Evolutionary conservation across 139 green algal species (phyloP), one percentile per base, ranked within the genome.

Genomic region (Chlorella sp.): DNA sequence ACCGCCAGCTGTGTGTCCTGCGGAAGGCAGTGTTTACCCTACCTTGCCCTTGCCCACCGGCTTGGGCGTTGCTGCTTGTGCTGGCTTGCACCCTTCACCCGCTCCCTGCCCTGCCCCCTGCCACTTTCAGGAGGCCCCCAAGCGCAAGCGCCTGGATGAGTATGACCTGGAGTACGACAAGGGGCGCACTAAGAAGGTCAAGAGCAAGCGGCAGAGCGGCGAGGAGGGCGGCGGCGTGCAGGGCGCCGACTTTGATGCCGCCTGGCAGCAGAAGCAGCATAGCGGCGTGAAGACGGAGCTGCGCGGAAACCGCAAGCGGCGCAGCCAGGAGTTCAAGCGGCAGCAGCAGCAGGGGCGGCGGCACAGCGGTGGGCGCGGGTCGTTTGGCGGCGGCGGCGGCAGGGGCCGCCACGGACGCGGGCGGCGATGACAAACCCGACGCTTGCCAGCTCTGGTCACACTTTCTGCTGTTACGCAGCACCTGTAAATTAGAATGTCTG

Each of bases 91-190:
- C 36, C 16, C 5, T 26, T 25, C 23, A 20, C 23, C 25, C 60
- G 0, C 39, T 25, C 16, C 12, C 23, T 9, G 12, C 44, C 44
- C 44, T 51, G 44, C 7, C 9, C 44, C 9, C 4, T 13, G 26
- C 44, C 26, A 16, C 23, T 23, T 32, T 47, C 57, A 71, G 65
- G 62, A 68, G 23, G 55, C 47, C 34, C 68, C 68, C 41, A 85
- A 85, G 82, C 69, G 63, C 28, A 47, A 36, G 81, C 64, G 39
- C 64, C 51, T 30, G 15, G 89, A 92, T 60, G 90, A 89, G 26
- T 93, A 87, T 51, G 90, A 93, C 60, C 21, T 28, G 25, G 90
- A 93, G 36, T 93, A 93, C 75, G 90, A 93, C 86, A 57, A 26
- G 7, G 90, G 90, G 7, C 80, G 73, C 65, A 38, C 63, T 3